Conservation (phyloP, 164 flowering plant species). For the Cinnamomum micranthum region DNA sequence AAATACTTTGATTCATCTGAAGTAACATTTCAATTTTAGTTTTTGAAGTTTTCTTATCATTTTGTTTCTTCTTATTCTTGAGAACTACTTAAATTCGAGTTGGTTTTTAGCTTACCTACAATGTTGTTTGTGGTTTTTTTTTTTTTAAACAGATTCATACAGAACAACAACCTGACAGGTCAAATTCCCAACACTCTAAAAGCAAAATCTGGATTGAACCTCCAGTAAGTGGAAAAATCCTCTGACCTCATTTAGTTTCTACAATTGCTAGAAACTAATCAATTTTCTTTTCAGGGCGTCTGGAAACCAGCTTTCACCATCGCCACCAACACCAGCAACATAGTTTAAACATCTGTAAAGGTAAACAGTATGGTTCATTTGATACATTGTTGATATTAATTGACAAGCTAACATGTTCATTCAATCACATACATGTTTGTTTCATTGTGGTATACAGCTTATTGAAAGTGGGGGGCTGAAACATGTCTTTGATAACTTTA, state of each 20-base stretch:
- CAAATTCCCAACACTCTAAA: constrained; percentile 55
- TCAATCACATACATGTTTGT: not conserved
- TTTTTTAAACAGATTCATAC: constrained; percentile 53
- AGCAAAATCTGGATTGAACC: constrained; percentile 50
- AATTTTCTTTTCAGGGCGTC: constrained; percentile 38
- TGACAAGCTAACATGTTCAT: not conserved
- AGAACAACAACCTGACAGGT: constrained; percentile 80
- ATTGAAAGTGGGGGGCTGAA: not conserved
- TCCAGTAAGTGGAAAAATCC: constrained; percentile 42
- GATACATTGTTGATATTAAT: not conserved
- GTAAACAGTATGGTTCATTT: not conserved
- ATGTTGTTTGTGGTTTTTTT: not conserved
- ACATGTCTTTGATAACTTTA: not conserved
- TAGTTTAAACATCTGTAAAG: not conserved
- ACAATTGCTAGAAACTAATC: constrained; percentile 10
- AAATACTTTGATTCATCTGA: too few relatives aligned
- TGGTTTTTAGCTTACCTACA: not conserved
- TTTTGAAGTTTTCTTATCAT: not conserved
- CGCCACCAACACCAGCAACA: not conserved
- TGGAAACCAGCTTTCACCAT: constrained; percentile 47
- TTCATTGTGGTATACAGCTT: not conserved
- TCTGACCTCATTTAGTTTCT: not conserved
- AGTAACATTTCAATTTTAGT: not conserved
- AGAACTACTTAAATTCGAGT: not conserved
- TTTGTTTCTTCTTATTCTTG: not conserved